phyloP scores from a whole-genome alignment of 768 basidiomycete genomes.

The Boletellus sp. region DNA sequence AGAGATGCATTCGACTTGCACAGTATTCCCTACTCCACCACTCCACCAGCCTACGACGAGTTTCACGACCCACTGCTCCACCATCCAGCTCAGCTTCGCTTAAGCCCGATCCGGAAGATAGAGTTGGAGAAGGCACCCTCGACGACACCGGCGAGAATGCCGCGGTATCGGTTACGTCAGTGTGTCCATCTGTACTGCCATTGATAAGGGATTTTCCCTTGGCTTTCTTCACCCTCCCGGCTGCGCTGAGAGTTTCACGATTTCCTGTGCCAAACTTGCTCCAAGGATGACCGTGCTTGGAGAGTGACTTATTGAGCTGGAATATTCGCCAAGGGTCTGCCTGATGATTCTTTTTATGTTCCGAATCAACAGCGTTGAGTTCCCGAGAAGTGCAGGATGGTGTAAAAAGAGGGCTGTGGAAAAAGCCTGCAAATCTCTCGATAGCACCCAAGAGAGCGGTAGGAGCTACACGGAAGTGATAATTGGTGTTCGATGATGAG shows the following conservation, averaged over 20 bases:
- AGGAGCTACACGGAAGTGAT: conserved; percentile 70
- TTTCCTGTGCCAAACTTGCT: conserved; percentile 91
- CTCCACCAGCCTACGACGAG: conserved; percentile 70
- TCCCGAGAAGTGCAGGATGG: conserved; percentile 85
- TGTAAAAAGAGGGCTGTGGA: conserved; percentile 87
- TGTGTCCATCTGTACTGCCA: conserved; percentile 23
- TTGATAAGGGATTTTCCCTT: conserved; percentile 40
- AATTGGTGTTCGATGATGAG: conserved; percentile 87
- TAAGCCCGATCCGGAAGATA: conserved; percentile 48
- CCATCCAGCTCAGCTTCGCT: conserved; percentile 72
- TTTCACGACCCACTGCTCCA: conserved; percentile 75
- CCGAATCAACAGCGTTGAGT: conserved; percentile 93
- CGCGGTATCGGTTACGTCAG: conserved; percentile 18
- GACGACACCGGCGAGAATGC: conserved; percentile 48
- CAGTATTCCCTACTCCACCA: conserved; percentile 86
- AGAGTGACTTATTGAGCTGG: conserved; percentile 87
- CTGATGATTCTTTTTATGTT: conserved; percentile 95
- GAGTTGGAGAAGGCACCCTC: conserved; percentile 55
- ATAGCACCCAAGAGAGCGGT: conserved; percentile 64
- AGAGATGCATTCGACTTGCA: conserved; percentile 77
- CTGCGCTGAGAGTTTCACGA: conserved; percentile 63
- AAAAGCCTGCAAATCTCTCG: conserved; percentile 80
- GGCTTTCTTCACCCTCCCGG: conserved; percentile 53
- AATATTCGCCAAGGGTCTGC: conserved; percentile 90
- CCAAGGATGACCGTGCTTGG: conserved; percentile 77